These are phyloP conservation scores for Coniferiporia sulphurascens DNA, from an alignment of 1,284 basidiomycete genomes.

Conservation along the genomic window DNA sequence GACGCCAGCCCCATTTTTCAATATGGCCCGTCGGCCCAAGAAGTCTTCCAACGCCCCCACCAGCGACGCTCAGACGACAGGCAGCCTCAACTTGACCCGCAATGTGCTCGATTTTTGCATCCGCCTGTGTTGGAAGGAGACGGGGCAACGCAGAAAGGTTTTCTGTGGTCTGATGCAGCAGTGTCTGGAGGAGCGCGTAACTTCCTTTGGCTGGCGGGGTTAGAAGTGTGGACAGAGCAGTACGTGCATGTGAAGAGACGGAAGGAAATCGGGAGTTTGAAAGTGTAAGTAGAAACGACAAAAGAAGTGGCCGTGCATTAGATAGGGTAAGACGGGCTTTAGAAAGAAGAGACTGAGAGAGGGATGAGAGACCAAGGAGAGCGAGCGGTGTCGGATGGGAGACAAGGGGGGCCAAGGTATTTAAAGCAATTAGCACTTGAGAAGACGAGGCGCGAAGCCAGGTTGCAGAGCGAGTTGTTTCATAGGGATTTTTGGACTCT, in stretches of 20 bases:
- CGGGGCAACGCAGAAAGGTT: constrained; percentile 74
- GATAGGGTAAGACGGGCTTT: constrained; percentile 57
- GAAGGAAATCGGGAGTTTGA: constrained; percentile 49
- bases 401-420: constrained; percentile 52
- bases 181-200: constrained; percentile 44
- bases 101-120: constrained; percentile 64
- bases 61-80: constrained; percentile 43
- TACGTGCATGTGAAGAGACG: constrained; percentile 48
- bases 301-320: constrained; percentile 56
- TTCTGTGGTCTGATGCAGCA: constrained; percentile 53
- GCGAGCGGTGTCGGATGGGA: constrained; percentile 65
- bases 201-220: constrained; percentile 34
- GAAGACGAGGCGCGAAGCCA: constrained; percentile 64
- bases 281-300: constrained; percentile 65
- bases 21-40: constrained; percentile 80
- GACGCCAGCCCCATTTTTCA: constrained; percentile 84
- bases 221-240: constrained; percentile 45
- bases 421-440: constrained; percentile 65
- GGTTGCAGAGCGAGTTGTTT: constrained; percentile 45
- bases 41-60: constrained; percentile 54
- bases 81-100: constrained; percentile 67
- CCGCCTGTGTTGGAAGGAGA: constrained; percentile 62
- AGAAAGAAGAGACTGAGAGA: constrained; percentile 51
- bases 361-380: constrained; percentile 47
- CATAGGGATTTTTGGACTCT: constrained; percentile 29